These are phyloP conservation scores for Syncephalis plumigaleata DNA, from an alignment of 371 early-diverging fungal species.

Conservation along the genomic window DNA sequence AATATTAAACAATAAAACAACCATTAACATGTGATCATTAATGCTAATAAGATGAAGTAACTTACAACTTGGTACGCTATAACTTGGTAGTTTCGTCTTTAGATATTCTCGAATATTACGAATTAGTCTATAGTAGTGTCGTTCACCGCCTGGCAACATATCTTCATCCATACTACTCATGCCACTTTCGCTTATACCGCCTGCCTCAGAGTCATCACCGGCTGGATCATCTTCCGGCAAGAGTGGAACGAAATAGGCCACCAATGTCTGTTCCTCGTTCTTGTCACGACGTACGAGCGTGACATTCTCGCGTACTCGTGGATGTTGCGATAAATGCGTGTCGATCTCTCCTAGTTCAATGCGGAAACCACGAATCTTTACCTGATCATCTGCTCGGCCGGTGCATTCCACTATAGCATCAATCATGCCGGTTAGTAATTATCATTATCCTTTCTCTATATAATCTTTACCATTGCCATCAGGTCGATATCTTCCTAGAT, in stretches of 20 bases:
- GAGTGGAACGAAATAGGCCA: slow-evolving; percentile 85
- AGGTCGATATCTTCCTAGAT: slow-evolving; percentile 86
- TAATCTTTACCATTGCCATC: slow-evolving; percentile 43
- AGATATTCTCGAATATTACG: slow-evolving; percentile 66
- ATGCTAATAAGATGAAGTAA: not conserved
- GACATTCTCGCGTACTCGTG: slow-evolving; percentile 82
- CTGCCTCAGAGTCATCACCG: slow-evolving; percentile 15
- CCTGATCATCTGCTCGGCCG: slow-evolving; percentile 94
- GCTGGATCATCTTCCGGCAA: no score
- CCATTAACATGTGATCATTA: not conserved
- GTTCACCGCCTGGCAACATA: slow-evolving; percentile 10
- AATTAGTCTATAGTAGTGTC: slow-evolving; percentile 34
- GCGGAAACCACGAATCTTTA: slow-evolving; percentile 97
- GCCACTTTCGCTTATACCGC: slow-evolving; percentile 7
- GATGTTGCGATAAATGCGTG: slow-evolving; percentile 82
- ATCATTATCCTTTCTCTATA: not conserved
- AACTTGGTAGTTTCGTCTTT: slow-evolving; percentile 76
- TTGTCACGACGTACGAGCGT: slow-evolving; percentile 93
- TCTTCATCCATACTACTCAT: slow-evolving; percentile 28
- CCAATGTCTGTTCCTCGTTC: slow-evolving; percentile 92
- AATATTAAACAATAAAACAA: no score
- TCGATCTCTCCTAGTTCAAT: slow-evolving; percentile 97
- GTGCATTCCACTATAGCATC: slow-evolving; percentile 71
- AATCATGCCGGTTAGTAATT: not conserved
- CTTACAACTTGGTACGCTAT: slow-evolving; percentile 67